A percentile compares a stretch with the other conserved stretches of the same genome.
These are phyloP conservation scores for Kewa caespitosa DNA, from an alignment of 179 eudicot genomes.

Conservation along the genomic window DNA sequence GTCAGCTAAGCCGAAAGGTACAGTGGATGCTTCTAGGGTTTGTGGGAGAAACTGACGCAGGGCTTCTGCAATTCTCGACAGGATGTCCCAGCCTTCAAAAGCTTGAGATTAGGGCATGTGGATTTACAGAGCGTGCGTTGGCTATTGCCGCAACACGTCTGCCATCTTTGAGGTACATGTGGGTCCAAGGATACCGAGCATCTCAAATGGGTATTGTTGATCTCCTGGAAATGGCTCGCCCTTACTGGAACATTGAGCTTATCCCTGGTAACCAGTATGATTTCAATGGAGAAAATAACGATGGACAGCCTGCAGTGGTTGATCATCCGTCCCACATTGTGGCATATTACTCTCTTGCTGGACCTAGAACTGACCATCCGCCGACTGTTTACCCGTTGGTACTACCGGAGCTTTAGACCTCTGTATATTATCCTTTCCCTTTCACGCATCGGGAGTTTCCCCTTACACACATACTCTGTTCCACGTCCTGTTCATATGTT, in stretches of 20 bases:
- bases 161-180: slow-evolving; percentile 67
- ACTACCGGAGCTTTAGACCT: slow-evolving; percentile 21
- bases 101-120: slow-evolving; percentile 81
- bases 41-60: slow-evolving; percentile 72
- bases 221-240: slow-evolving; percentile 57
- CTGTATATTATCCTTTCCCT: slow-evolving; percentile 14
- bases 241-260: slow-evolving; percentile 79
- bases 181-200: slow-evolving; percentile 84
- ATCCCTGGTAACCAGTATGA: slow-evolving; percentile 56
- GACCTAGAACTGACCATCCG: slow-evolving; percentile 71
- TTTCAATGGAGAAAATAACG: slow-evolving; percentile 30
- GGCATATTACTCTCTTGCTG: slow-evolving; percentile 84
- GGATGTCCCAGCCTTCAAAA: slow-evolving; percentile 85
- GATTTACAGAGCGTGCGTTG: slow-evolving; percentile 66
- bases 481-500: too few relatives aligned
- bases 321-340: slow-evolving; percentile 79
- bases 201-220: slow-evolving; percentile 40
- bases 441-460: neutral
- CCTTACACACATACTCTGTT: slow-evolving; percentile 12
- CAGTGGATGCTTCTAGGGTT: slow-evolving; percentile 89
- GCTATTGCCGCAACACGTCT: slow-evolving; percentile 57
- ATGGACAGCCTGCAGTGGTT: slow-evolving; percentile 25
- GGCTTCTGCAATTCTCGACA: slow-evolving; percentile 64
- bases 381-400: slow-evolving; percentile 46
- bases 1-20: slow-evolving; percentile 57